These are phyloP conservation scores for Suillus fuscotomentosus DNA, from an alignment of 768 basidiomycete genomes.

Conservation along the genomic window DNA sequence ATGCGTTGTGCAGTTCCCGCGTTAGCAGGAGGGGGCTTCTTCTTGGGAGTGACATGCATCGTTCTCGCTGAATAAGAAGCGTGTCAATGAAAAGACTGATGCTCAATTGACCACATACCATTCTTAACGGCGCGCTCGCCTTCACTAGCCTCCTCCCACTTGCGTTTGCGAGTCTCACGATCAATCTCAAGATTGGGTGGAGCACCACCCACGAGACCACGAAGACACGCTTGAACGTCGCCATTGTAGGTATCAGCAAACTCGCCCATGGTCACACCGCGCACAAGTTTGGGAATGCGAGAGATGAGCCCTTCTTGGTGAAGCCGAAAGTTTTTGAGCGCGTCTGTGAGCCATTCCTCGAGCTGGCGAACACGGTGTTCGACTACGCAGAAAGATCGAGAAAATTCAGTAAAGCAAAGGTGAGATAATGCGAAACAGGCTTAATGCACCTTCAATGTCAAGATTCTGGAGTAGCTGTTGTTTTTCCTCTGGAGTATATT, in stretches of 20 bases:
- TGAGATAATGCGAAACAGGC: not conserved
- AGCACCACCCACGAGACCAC: slow-evolving; percentile 52
- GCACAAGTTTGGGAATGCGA: slow-evolving; percentile 73
- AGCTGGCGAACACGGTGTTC: slow-evolving; percentile 74
- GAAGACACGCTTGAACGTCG: slow-evolving; percentile 67
- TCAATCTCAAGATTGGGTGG: slow-evolving; percentile 56
- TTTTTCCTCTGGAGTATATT: slow-evolving; percentile 67
- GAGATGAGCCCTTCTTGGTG: slow-evolving; percentile 75
- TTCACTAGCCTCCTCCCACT: slow-evolving; percentile 56
- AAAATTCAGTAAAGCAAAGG: slow-evolving; percentile 4
- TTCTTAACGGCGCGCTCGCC: slow-evolving; percentile 54
- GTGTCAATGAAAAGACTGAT: not conserved
- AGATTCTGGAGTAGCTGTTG: slow-evolving; percentile 73
- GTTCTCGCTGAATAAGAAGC: slow-evolving; percentile 37
- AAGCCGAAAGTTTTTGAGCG: slow-evolving; percentile 69
- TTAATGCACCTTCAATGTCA: slow-evolving; percentile 68
- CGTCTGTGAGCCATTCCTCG: slow-evolving; percentile 70
- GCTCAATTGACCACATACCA: slow-evolving; percentile 40
- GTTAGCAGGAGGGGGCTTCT: slow-evolving; percentile 49
- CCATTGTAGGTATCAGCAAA: slow-evolving; percentile 79
- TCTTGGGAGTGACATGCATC: slow-evolving; percentile 49
- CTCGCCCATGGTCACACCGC: slow-evolving; percentile 70
- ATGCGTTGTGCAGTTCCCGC: slow-evolving; percentile 52
- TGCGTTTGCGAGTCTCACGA: slow-evolving; percentile 68
- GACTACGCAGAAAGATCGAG: slow-evolving; percentile 33